Conservation (phyloP, 192 early-diverging fungal genomes). For the Haplosporangium gracile region DNA sequence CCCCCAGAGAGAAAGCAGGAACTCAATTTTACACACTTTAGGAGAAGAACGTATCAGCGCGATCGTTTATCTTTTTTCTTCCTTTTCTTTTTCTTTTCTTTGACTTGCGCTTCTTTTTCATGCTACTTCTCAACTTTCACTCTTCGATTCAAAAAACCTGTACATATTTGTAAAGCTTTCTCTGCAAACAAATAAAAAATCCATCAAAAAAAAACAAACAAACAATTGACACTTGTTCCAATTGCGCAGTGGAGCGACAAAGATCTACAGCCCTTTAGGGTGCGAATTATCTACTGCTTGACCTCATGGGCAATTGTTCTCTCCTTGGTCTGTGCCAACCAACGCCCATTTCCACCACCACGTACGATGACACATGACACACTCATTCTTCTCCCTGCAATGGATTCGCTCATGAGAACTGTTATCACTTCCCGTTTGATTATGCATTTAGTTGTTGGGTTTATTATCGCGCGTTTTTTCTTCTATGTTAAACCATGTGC, state of each 20-base stretch:
- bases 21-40: not conserved
- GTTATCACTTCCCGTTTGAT: not conserved
- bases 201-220: not conserved
- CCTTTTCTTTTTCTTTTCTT: slow-evolving; percentile 5
- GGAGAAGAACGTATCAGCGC: slow-evolving; percentile 38
- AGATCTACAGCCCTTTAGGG: too few species aligned
- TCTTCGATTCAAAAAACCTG: not conserved
- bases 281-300: too few species aligned
- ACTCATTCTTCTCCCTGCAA: too few species aligned
- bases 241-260: too few species aligned
- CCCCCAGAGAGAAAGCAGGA: not conserved
- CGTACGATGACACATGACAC: too few species aligned
- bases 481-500: slow-evolving; percentile 3
- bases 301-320: too few species aligned
- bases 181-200: slow-evolving; percentile 10
- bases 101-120: not conserved
- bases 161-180: slow-evolving; percentile 28
- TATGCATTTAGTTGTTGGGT: not conserved
- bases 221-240: too few species aligned
- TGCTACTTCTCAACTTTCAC: not conserved
- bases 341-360: too few species aligned
- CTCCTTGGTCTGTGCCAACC: too few species aligned
- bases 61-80: slow-evolving; percentile 19
- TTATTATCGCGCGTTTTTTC: not conserved
- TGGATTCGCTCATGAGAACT: too few species aligned